Conservation (phyloP, 1,139 yeast genomes). For the Zhuliangozyma parablackwelliae region DNA sequence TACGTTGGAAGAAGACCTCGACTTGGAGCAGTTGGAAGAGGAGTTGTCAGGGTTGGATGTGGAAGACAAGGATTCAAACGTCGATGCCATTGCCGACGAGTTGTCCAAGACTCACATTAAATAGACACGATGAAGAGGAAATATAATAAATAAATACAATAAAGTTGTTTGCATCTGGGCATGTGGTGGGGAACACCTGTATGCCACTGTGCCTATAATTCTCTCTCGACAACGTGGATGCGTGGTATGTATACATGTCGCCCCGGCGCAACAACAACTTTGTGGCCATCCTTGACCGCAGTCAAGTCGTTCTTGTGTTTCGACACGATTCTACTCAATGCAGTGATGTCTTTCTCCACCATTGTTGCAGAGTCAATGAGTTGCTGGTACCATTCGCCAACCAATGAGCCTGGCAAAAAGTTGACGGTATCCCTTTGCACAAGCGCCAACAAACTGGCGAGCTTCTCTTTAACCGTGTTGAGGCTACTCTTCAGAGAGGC, state of each 20-base stretch:
- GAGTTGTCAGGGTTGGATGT: constrained; percentile 38
- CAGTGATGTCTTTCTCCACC: constrained; percentile 8
- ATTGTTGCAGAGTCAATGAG: constrained; percentile 2
- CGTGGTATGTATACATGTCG: constrained; percentile 25
- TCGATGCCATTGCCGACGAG: constrained; percentile 58
- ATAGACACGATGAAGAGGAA: constrained; percentile 5
- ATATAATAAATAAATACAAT: too few relatives aligned
- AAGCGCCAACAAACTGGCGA: constrained; percentile 4
- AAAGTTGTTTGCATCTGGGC: too few relatives aligned
- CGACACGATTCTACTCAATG: constrained; percentile 24
- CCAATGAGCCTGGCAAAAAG: constrained; percentile 18
- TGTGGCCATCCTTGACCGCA: constrained; percentile 10
- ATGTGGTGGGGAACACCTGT: too few relatives aligned
- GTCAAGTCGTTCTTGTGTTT: constrained; percentile 16
- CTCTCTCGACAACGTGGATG: too few relatives aligned
- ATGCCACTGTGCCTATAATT: too few relatives aligned
- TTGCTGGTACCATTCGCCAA: constrained; percentile 9
- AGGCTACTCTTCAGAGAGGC: constrained; percentile 13
- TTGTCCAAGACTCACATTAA: constrained; percentile 51
- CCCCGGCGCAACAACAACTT: constrained; percentile 19
- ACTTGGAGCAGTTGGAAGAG: constrained; percentile 56
- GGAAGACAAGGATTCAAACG: constrained; percentile 28
- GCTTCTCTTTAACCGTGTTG: constrained; percentile 11
- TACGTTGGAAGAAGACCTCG: constrained; percentile 47
- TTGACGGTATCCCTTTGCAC: constrained; percentile 9